Evolutionary conservation across 2,329 filamentous ascomycete genomes (phyloP), one percentile per base, ranked within the genome.

Genomic region (Aciculosporium take): DNA sequence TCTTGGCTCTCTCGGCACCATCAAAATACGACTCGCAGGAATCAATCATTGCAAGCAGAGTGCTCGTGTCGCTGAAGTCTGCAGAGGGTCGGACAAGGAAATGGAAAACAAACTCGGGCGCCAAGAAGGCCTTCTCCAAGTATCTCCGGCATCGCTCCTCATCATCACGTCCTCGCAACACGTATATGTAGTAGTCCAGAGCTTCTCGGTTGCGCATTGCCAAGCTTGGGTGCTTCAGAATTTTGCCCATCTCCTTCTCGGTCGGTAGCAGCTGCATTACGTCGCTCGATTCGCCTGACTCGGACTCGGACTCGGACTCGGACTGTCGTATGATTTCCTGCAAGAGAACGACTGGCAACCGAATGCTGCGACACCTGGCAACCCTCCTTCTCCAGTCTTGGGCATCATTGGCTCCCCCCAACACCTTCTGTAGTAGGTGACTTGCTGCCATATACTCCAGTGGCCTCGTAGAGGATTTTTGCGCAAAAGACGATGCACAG

Each of bases 71-170:
- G n/a, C 39, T 46, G n/a, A 61, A 47, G 2, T 45, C 35, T 2
- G 58, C 53, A 12, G 44, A 47, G 1, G 42, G 39, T 18, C 59
- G 52, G 1, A 61, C 23, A 20, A 62, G 46, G 42, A 58, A 59
- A 15, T 50, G 49, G 15, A 59, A 47, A 24, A 62, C 47, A 30
- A 60, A 60, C 7, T 45, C 45, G 3, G 58, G 59, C 9, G 49
- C 51, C 2, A 44, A 40, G 9, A 36, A 43, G 17, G 48, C 43
- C 12, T 49, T 46, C 39, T 52, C 48, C 28, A 62, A 37, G n/a
- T 58, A 54, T n/a, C 56, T 45, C 21, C 47, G 39, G 33, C 59
- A 61, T 34, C 56, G 52, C 28, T 56, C 49, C 28, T 60, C 48
- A 34, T 61, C 59, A 17, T 49, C 51, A 17, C 41, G 45, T 17